A percentile compares a stretch with the other conserved stretches of the same genome.
These are phyloP conservation scores for Trametes cinnabarina DNA, from an alignment of 768 basidiomycete species.

Conservation along the genomic window DNA sequence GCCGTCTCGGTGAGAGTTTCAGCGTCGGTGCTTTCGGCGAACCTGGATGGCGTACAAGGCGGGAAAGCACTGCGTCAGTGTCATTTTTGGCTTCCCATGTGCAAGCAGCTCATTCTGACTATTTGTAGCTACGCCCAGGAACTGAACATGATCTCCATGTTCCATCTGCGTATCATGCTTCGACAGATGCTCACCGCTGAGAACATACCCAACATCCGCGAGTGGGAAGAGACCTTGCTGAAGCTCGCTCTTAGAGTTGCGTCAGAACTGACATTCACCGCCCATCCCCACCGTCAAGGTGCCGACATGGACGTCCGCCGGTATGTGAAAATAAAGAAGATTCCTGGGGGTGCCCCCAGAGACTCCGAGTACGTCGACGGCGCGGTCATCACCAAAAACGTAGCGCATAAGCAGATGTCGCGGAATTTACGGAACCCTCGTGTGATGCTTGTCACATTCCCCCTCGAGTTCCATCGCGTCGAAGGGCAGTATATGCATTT, in stretches of 20 bases:
- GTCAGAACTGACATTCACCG: slow-evolving; percentile 77
- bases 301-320: slow-evolving; percentile 93
- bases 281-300: slow-evolving; percentile 68
- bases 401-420: slow-evolving; percentile 94
- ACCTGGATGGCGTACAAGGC: slow-evolving; percentile 80
- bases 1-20: slow-evolving; percentile 58
- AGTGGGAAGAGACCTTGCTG: slow-evolving; percentile 88
- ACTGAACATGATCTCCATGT: slow-evolving; percentile 82
- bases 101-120: neutral
- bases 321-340: slow-evolving; percentile 98
- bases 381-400: slow-evolving; percentile 96
- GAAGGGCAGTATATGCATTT: slow-evolving; percentile 93
- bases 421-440: slow-evolving; percentile 80
- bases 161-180: slow-evolving; percentile 86
- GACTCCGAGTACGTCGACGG: slow-evolving; percentile 98
- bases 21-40: slow-evolving; percentile 41
- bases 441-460: slow-evolving; percentile 95
- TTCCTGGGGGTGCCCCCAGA: slow-evolving; percentile 87
- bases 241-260: slow-evolving; percentile 84
- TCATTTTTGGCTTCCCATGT: neutral
- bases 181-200: slow-evolving; percentile 86
- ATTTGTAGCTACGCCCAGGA: slow-evolving; percentile 71
- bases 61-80: slow-evolving; percentile 87
- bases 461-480: slow-evolving; percentile 88
- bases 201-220: slow-evolving; percentile 72